Conservation (phyloP, 495 filamentous ascomycete genomes). For the Aspergillus nidulans region DNA sequence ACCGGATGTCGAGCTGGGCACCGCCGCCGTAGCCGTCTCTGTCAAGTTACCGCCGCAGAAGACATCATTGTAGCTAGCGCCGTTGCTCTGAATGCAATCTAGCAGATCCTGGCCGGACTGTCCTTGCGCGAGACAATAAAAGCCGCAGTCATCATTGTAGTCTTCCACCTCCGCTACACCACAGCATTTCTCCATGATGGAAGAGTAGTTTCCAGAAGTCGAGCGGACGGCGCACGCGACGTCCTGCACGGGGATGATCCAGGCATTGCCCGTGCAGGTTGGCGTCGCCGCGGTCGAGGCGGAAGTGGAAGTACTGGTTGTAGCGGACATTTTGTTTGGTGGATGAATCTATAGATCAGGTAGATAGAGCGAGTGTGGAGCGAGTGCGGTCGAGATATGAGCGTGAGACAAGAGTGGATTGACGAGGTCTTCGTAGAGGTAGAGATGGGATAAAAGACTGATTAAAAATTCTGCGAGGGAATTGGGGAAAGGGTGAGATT, state of each 20-base stretch:
- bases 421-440: not conserved
- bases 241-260: conserved; percentile 39
- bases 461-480: no score
- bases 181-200: conserved; percentile 44
- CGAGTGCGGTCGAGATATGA: not conserved
- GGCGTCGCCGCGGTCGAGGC: conserved; percentile 22
- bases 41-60: conserved; percentile 37
- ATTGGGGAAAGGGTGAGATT: not conserved
- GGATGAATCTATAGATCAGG: no score
- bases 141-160: conserved; percentile 44
- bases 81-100: conserved; percentile 32
- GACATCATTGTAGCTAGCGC: conserved; percentile 25
- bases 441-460: not conserved
- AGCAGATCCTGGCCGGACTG: conserved; percentile 34
- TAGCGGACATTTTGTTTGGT: conserved; percentile 15
- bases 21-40: conserved; percentile 39
- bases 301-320: conserved; percentile 23
- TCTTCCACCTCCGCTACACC: conserved; percentile 32
- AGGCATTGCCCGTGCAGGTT: conserved; percentile 28
- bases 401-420: not conserved
- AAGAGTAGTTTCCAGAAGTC: conserved; percentile 32
- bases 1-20: conserved; percentile 18
- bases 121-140: conserved; percentile 48
- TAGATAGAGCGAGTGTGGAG: not conserved
- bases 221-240: conserved; percentile 36